These are phyloP conservation scores for Podila horticola DNA, from an alignment of 192 early-diverging fungal species.

Conservation along the genomic window DNA sequence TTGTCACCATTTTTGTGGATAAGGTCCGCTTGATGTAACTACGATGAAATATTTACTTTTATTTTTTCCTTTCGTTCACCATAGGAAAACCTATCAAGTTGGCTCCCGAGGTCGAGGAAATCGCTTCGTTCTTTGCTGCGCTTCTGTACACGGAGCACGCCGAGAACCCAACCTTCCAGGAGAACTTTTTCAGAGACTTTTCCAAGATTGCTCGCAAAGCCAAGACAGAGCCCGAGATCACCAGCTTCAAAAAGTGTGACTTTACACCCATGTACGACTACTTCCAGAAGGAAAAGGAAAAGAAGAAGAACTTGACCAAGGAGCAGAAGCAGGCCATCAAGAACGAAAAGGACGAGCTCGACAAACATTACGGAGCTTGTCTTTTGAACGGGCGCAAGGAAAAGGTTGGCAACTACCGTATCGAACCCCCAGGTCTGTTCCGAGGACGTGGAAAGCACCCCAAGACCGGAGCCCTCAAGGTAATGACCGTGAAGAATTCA, in stretches of 20 bases:
- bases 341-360: slow-evolving; percentile 71
- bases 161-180: slow-evolving; percentile 83
- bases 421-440: slow-evolving; percentile 97
- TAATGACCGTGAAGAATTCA: slow-evolving; percentile 16
- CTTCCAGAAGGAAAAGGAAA: slow-evolving; percentile 78
- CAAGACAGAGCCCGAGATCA: slow-evolving; percentile 75
- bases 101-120: slow-evolving; percentile 88
- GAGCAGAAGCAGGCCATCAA: slow-evolving; percentile 89
- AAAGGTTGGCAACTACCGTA: slow-evolving; percentile 97
- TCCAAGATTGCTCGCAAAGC: slow-evolving; percentile 68
- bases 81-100: slow-evolving; percentile 64
- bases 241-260: slow-evolving; percentile 85
- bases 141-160: slow-evolving; percentile 86
- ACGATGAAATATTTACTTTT: no score
- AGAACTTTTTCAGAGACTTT: slow-evolving; percentile 96
- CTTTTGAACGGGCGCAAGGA: slow-evolving; percentile 90
- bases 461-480: slow-evolving; percentile 92
- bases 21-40: no score
- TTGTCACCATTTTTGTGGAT: not conserved
- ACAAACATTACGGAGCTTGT: slow-evolving; percentile 82
- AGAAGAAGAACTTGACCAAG: slow-evolving; percentile 87
- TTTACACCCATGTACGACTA: slow-evolving; percentile 88
- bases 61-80: no score
- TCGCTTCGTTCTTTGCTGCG: slow-evolving; percentile 94
- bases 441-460: slow-evolving; percentile 98